Conservation (phyloP, 352 stramenopile species). For the Pythium aphanidermatum region DNA sequence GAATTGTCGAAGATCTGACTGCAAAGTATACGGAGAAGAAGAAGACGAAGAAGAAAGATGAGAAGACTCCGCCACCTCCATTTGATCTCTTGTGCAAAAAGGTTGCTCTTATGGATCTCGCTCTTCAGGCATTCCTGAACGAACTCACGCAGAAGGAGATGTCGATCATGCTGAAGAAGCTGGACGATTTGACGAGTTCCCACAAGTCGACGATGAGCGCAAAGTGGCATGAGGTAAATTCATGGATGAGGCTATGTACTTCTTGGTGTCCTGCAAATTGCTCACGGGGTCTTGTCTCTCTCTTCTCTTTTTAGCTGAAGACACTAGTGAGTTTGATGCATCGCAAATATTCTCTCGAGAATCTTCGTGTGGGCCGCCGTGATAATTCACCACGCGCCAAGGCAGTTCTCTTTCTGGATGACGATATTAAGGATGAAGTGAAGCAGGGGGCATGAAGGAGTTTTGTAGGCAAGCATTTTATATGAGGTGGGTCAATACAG, state of each 20-base stretch:
- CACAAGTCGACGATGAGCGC: slow-evolving; percentile 78
- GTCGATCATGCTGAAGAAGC: slow-evolving; percentile 55
- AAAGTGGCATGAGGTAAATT: slow-evolving; percentile 74
- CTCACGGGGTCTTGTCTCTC: background rate
- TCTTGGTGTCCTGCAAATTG: background rate
- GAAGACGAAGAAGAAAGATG: slow-evolving; percentile 2
- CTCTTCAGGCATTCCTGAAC: slow-evolving; percentile 73
- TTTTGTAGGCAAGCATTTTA: background rate
- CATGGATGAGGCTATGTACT: background rate
- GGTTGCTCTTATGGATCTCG: slow-evolving; percentile 77
- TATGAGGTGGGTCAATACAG: too few species aligned
- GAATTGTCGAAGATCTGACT: slow-evolving; percentile 75
- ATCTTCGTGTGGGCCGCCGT: slow-evolving; percentile 56
- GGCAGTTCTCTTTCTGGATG: slow-evolving; percentile 12
- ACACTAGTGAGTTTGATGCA: slow-evolving; percentile 81
- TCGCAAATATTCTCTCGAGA: slow-evolving; percentile 78
- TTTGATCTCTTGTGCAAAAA: slow-evolving; percentile 80
- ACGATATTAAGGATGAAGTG: slow-evolving; percentile 10
- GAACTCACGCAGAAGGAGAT: slow-evolving; percentile 67
- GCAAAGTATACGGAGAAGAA: slow-evolving; percentile 61
- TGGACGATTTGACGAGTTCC: slow-evolving; percentile 58
- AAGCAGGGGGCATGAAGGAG: background rate
- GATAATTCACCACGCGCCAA: slow-evolving; percentile 3
- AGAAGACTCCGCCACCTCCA: slow-evolving; percentile 21
- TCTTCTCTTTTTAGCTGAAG: slow-evolving; percentile 50